Conservation (phyloP, 805 yeast genomes). For the Cyberlindnera xylosilytica region DNA sequence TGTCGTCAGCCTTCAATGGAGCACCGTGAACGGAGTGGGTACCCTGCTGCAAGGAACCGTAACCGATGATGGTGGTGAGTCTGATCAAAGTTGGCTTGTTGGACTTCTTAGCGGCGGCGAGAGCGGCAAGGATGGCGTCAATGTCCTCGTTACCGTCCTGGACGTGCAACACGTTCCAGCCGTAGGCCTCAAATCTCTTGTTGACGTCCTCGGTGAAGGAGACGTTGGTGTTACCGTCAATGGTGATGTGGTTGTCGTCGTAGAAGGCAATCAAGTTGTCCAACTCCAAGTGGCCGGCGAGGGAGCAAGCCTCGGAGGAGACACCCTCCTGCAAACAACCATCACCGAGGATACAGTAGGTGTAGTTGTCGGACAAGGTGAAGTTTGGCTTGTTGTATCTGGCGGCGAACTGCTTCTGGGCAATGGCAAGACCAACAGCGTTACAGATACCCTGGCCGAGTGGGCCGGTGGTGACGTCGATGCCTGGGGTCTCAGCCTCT, state of each 20-base stretch:
- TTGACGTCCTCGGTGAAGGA: constrained; percentile 93
- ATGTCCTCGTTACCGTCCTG: constrained; percentile 77
- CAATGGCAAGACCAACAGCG: constrained; percentile 95
- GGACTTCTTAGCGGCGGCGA: constrained; percentile 74
- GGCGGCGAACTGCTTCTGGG: constrained; percentile 87
- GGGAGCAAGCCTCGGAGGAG: constrained; percentile 85
- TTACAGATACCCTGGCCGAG: constrained; percentile 95
- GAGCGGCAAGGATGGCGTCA: constrained; percentile 65
- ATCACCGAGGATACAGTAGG: constrained; percentile 85
- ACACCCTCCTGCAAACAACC: constrained; percentile 99
- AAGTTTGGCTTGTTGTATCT: constrained; percentile 86
- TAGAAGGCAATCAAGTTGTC: constrained; percentile 91
- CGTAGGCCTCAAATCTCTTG: constrained; percentile 82
- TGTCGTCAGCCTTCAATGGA: constrained; percentile 94
- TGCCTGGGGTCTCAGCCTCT: constrained; percentile 85
- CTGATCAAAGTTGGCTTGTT: constrained; percentile 89
- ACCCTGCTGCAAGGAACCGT: constrained; percentile 80
- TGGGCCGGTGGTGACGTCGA: constrained; percentile 97
- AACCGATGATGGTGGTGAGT: constrained; percentile 89
- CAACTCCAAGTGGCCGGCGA: constrained; percentile 93
- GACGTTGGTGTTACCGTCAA: constrained; percentile 85
- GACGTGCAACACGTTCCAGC: constrained; percentile 84
- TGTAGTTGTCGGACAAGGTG: constrained; percentile 67
- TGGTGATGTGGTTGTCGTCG: constrained; percentile 95
- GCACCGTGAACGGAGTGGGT: constrained; percentile 94